Base-by-base conservation (phyloP, 805 yeast species). In the Cyberlindnera euphorbiiphila region DNA sequence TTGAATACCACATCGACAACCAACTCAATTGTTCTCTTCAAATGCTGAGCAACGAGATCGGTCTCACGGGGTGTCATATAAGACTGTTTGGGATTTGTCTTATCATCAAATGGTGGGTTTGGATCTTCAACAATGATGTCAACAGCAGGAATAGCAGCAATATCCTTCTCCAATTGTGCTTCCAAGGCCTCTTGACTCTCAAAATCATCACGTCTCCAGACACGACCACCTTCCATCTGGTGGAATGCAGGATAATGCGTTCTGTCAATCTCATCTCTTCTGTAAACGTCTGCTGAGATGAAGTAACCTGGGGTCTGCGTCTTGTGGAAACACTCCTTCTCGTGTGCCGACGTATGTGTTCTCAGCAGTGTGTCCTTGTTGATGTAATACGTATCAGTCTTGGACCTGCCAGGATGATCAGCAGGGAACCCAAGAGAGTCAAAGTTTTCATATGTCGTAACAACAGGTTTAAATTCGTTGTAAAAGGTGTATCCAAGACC, bases 331-430 rank as follows among this genome's bases (percentile, higher is more conserved):
- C 96, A 87, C 54, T 85, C 88, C 49, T 74, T 76, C 62, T 93
- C 98, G 60, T 93, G 98, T 0, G 98, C 98, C 1, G 97, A 88
- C 0, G 98, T 91, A 57, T 93, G 98, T 0, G 98, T 93, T 54
- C 98, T 69, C 42, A 93, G 64, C 20, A 93, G 66, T 22, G 80
- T 66, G 15, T 73, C 72, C 36, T 78, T 71, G 62, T 93, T 89
- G 36, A 93, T 57, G 54, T 93, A 93, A 61, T 93, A 93, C 0
- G 98, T 91, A 58, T 93, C 98, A 4, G 95, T 83, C 53, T 76
- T 84, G 14, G 93, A 77, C 54, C 98, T 71, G 4, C 98, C 97
- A 0, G 95, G 96, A 58, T 93, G 98, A 54, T 89, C 95, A 24
- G 60, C 53, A 2, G 97, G 95, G 60, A 93, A 91, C 1, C 95